A percentile compares a stretch with the other conserved stretches of the same genome.
These are phyloP conservation scores for Pseudogymnoascus sp. DNA, from an alignment of 2,329 filamentous ascomycete genomes.

Conservation along the genomic window DNA sequence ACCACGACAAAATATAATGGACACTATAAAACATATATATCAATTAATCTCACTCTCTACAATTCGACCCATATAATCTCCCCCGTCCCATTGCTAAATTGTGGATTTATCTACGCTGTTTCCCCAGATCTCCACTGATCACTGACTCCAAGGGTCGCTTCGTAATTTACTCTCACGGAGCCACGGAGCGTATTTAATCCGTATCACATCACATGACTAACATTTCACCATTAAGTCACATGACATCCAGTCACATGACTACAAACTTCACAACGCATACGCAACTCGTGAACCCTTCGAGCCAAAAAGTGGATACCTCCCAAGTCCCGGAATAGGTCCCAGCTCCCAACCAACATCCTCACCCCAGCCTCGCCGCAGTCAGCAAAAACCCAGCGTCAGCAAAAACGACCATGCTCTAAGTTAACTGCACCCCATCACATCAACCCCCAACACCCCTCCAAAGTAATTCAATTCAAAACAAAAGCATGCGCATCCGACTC, in stretches of 20 bases:
- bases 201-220: not conserved
- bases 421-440: too few relatives aligned
- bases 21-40: not conserved
- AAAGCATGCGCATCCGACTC: conserved; percentile 72
- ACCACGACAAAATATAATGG: not conserved
- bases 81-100: not conserved
- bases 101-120: not conserved
- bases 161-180: not conserved
- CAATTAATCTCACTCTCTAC: not conserved
- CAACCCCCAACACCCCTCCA: not conserved
- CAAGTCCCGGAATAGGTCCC: not conserved
- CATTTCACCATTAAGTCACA: not conserved
- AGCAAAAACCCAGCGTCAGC: not conserved
- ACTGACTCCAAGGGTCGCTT: conserved; percentile 11
- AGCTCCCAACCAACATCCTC: not conserved
- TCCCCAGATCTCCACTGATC: not conserved
- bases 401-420: not conserved
- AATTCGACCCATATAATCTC: not conserved
- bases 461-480: not conserved
- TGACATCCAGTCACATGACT: not conserved
- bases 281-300: not conserved
- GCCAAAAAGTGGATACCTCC: not conserved
- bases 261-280: not conserved
- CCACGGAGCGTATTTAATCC: not conserved
- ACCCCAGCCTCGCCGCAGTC: not conserved